Evolutionary conservation across 495 filamentous ascomycete genomes (phyloP).

Genomic region (Hypoxylon intermedium): DNA sequence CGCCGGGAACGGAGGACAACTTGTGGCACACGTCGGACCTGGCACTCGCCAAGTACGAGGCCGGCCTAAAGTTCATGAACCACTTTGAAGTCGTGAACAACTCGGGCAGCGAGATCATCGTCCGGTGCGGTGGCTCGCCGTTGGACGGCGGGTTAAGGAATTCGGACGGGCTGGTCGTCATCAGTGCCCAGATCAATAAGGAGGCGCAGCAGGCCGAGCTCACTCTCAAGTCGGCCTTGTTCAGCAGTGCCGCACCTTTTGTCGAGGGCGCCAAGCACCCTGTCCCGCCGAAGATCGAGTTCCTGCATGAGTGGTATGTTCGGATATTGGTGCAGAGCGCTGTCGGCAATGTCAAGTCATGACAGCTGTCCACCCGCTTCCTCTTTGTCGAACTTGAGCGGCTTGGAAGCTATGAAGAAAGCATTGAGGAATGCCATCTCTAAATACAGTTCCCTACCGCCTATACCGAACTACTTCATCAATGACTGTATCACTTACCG

Average conservation of each 20-base stretch:
- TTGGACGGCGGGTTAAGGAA: constrained; percentile 61
- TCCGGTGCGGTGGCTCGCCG: constrained; percentile 73
- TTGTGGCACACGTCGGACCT: constrained; percentile 69
- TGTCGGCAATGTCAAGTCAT: constrained; percentile 26
- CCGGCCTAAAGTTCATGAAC: constrained; percentile 72
- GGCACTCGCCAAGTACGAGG: constrained; percentile 59
- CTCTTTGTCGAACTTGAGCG: no score
- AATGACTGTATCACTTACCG: no score
- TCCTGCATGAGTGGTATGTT: constrained; percentile 69
- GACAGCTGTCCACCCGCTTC: no score
- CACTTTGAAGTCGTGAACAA: constrained; percentile 80
- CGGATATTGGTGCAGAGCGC: constrained; percentile 48
- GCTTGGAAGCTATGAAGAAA: no score
- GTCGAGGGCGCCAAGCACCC: constrained; percentile 56
- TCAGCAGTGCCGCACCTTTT: constrained; percentile 47
- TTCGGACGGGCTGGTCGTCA: constrained; percentile 74
- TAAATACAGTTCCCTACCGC: no score
- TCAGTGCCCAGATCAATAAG: constrained; percentile 66
- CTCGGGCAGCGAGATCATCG: constrained; percentile 63
- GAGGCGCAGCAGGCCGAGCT: constrained; percentile 68
- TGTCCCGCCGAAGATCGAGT: constrained; percentile 62
- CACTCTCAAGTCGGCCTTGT: constrained; percentile 71
- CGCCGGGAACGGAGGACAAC: constrained; percentile 64
- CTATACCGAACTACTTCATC: no score
- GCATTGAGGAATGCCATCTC: no score